Conservation (phyloP, 2,329 filamentous ascomycete species). For the Zymoseptoria crescenta region DNA sequence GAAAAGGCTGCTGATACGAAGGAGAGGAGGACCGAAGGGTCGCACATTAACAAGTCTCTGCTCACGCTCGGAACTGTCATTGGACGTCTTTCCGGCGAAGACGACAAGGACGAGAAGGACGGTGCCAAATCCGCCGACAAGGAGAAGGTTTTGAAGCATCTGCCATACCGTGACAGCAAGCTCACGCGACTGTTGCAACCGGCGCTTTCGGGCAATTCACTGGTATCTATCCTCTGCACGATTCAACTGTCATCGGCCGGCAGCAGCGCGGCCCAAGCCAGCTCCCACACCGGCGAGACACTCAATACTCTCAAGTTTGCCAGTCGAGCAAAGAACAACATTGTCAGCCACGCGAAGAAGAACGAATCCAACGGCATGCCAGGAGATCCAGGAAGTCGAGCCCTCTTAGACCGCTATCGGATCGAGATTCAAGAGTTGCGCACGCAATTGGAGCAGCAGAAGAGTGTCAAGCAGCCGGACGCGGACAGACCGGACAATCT, state of each 20-base stretch:
- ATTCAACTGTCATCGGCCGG: conserved; percentile 79
- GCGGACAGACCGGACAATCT: conserved; percentile 44
- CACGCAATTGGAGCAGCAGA: conserved; percentile 73
- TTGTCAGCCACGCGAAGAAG: conserved; percentile 92
- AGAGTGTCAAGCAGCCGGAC: conserved; percentile 50
- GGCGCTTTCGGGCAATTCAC: conserved; percentile 82
- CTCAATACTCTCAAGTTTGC: conserved; percentile 96
- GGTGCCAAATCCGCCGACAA: conserved; percentile 48
- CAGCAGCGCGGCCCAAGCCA: conserved; percentile 57
- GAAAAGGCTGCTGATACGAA: conserved; percentile 94
- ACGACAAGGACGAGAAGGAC: conserved; percentile 74
- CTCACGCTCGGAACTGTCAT: conserved; percentile 94
- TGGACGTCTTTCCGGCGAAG: conserved; percentile 78
- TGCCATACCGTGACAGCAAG: conserved; percentile 96
- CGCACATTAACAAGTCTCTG: conserved; percentile 97
- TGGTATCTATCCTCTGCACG: conserved; percentile 96
- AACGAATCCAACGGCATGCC: conserved; percentile 75
- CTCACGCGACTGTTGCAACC: conserved; percentile 87
- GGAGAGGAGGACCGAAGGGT: conserved; percentile 85
- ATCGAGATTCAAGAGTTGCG: conserved; percentile 83
- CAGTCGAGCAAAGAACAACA: conserved; percentile 92
- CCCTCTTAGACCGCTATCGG: conserved; percentile 84
- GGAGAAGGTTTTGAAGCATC: conserved; percentile 63
- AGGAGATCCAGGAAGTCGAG: conserved; percentile 74
- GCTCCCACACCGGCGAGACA: conserved; percentile 76